A percentile compares a stretch with the other conserved stretches of the same genome.
phyloP scores from a whole-genome alignment of 2,329 filamentous ascomycete genomes.

The Hirsutella thompsonii region DNA sequence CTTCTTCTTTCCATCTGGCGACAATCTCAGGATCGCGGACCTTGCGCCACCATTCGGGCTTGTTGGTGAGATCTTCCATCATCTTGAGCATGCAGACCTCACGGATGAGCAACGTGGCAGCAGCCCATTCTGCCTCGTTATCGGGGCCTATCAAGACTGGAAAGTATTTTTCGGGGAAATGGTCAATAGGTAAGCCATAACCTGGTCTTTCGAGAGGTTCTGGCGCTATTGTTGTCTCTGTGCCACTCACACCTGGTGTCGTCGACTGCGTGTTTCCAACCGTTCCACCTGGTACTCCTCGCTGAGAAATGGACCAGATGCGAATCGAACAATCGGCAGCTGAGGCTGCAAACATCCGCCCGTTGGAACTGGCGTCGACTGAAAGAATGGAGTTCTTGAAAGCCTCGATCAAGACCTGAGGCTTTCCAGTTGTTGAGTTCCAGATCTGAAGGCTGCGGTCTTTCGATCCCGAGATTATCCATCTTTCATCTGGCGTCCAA shows the following conservation, averaged over 20 bases:
- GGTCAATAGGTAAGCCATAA: background rate
- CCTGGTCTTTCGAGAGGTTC: background rate
- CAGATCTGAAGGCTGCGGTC: background rate
- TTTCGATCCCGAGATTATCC: background rate
- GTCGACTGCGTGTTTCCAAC: no score
- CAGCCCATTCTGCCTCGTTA: conserved; percentile 9
- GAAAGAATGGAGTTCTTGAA: background rate
- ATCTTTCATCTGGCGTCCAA: background rate
- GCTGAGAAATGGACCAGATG: no score
- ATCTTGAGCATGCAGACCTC: conserved; percentile 20
- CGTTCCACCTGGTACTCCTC: no score
- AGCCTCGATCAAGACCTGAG: background rate
- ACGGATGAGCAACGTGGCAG: conserved; percentile 14
- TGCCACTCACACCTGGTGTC: no score
- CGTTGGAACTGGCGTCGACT: background rate
- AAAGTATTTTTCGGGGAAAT: background rate
- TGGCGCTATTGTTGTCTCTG: no score
- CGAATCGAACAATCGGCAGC: no score
- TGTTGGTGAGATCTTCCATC: conserved; percentile 20
- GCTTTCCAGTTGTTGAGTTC: background rate
- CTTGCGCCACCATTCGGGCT: conserved; percentile 22
- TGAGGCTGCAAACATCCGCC: background rate
- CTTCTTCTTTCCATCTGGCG: conserved; percentile 16
- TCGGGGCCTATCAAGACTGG: background rate
- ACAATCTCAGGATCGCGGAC: conserved; percentile 13